Evolutionary conservation across 2,329 filamentous ascomycete species (phyloP).

Genomic region (Colletotrichum incanum): DNA sequence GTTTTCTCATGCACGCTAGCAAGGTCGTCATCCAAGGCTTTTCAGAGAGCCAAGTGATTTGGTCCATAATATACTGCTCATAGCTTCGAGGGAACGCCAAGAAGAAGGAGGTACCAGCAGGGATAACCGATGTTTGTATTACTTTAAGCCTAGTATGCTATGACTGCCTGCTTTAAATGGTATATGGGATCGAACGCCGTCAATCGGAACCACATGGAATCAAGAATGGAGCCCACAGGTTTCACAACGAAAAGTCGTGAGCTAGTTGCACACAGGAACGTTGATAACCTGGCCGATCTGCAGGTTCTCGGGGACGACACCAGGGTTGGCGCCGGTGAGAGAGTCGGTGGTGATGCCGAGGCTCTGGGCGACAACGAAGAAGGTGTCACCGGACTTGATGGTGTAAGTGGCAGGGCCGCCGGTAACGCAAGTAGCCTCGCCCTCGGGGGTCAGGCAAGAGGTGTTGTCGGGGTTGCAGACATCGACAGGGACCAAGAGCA

Average conservation of each 20-base stretch:
- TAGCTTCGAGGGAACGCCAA: neutral
- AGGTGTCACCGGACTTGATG: constrained; percentile 84
- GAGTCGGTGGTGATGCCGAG: constrained; percentile 64
- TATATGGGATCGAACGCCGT: neutral
- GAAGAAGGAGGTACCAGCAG: neutral
- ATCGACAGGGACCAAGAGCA: constrained; percentile 16
- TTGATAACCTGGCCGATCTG: constrained; percentile 26
- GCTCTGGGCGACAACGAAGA: constrained; percentile 86
- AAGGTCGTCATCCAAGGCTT: no score
- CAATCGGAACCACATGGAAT: neutral
- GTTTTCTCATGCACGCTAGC: no score
- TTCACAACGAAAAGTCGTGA: neutral
- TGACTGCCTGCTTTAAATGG: neutral
- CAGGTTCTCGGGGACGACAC: constrained; percentile 7
- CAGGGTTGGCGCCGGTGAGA: constrained; percentile 26
- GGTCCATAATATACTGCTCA: neutral
- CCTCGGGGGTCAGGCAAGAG: constrained; percentile 11
- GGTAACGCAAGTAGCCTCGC: constrained; percentile 24
- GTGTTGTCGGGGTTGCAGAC: constrained; percentile 31
- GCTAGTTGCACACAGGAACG: constrained; percentile 21
- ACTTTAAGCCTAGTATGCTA: no score
- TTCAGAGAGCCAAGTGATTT: no score
- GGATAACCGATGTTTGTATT: no score
- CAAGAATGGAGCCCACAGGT: neutral
- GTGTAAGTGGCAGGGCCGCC: constrained; percentile 56